phyloP scores from a whole-genome alignment of 2,329 filamentous ascomycete species.

The Trichoderma oligosporum region DNA sequence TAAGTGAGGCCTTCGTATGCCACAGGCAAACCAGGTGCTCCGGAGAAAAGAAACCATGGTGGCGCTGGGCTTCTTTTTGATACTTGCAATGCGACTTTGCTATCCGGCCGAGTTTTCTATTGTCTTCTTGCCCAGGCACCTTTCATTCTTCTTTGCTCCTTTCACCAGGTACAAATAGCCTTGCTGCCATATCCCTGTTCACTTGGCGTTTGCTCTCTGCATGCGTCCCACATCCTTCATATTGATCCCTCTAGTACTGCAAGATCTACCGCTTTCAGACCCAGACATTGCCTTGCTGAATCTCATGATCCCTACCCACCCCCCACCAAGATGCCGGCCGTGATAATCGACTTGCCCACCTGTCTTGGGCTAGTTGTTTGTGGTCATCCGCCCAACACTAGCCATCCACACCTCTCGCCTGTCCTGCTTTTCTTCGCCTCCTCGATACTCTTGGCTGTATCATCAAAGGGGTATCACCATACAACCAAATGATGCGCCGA shows the following conservation, averaged over 20 bases:
- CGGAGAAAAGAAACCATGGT: neutral
- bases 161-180: neutral
- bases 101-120: neutral
- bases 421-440: neutral
- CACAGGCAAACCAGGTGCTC: neutral
- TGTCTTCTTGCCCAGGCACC: neutral
- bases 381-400: conserved; percentile 11
- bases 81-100: neutral
- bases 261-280: conserved; percentile 18
- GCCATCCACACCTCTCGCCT: conserved; percentile 5
- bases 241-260: conserved; percentile 10
- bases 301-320: conserved; percentile 21
- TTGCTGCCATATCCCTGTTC: conserved; percentile 2
- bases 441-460: neutral
- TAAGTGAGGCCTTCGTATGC: neutral
- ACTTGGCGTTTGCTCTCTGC: neutral
- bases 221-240: neutral
- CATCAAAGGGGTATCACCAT: conserved; percentile 7
- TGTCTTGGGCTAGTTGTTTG: conserved; percentile 9
- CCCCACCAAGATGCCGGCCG: conserved; percentile 17
- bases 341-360: conserved; percentile 3
- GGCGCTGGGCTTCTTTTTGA: neutral
- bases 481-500: conserved; percentile 12
- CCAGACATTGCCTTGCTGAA: conserved; percentile 13
- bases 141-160: neutral